phyloP scores from a whole-genome alignment of 352 stramenopile species.

The Pythium rishiriense region DNA sequence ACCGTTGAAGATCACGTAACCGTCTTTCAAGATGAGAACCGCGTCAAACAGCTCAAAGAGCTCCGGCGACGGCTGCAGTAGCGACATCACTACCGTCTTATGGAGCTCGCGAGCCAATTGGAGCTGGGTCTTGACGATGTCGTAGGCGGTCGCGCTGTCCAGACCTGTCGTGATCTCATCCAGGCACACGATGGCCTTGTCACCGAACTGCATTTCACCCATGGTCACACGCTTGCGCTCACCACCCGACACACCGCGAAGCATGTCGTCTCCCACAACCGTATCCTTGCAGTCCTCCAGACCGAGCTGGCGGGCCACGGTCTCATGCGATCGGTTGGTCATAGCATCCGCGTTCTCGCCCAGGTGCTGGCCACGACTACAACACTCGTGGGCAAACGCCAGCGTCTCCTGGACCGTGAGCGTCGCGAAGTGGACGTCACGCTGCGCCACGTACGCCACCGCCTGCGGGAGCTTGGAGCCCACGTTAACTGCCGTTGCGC shows the following conservation, averaged over 20 bases:
- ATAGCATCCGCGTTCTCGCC: slow-evolving; percentile 46
- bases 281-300: slow-evolving; percentile 40
- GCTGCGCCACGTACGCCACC: slow-evolving; percentile 54
- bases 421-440: slow-evolving; percentile 45
- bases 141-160: slow-evolving; percentile 37
- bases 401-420: slow-evolving; percentile 30
- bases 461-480: slow-evolving; percentile 41
- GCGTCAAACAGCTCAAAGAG: slow-evolving; percentile 34
- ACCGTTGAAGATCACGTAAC: slow-evolving; percentile 32
- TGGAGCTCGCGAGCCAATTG: slow-evolving; percentile 29
- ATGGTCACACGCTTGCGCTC: slow-evolving; percentile 33
- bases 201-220: slow-evolving; percentile 66
- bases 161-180: slow-evolving; percentile 91
- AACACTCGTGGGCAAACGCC: slow-evolving; percentile 13
- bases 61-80: slow-evolving; percentile 32
- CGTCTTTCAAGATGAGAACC: slow-evolving; percentile 33
- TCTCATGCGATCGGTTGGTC: slow-evolving; percentile 33
- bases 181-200: slow-evolving; percentile 51
- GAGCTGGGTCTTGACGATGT: slow-evolving; percentile 73
- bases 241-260: slow-evolving; percentile 44
- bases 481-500: slow-evolving; percentile 31
- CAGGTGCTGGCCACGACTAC: too few species aligned
- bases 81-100: slow-evolving; percentile 31
- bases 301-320: slow-evolving; percentile 37
- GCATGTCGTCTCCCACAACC: slow-evolving; percentile 44